These are phyloP conservation scores for Aureobasidium sp. DNA, from an alignment of 2,329 filamentous ascomycete genomes.

Conservation along the genomic window DNA sequence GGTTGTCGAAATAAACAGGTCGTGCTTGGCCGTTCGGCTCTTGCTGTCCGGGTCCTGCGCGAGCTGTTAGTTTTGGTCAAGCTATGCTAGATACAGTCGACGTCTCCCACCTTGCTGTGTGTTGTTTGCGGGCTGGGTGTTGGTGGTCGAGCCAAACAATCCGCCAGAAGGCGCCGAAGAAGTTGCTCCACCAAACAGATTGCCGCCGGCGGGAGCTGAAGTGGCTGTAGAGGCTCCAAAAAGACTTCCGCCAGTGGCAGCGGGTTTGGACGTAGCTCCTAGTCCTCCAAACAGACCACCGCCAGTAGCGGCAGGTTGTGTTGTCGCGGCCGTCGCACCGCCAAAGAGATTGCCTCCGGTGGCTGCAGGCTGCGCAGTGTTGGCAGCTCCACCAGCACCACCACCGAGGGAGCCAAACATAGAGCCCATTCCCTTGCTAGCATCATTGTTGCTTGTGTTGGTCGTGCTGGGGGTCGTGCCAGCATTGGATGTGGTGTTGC, in stretches of 20 bases:
- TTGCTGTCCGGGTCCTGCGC: constrained; percentile 24
- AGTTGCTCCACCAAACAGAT: constrained; percentile 13
- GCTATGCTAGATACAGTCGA: not conserved
- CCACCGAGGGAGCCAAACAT: no score
- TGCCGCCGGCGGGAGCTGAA: not conserved
- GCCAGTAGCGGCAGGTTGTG: not conserved
- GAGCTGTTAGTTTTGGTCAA: not conserved
- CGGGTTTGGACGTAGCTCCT: constrained; percentile 10
- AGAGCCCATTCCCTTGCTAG: no score
- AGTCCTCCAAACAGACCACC: constrained; percentile 13
- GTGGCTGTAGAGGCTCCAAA: not conserved
- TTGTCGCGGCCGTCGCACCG: not conserved
- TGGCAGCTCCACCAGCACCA: not conserved
- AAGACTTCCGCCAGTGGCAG: constrained; percentile 15
- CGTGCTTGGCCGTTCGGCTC: constrained; percentile 31
- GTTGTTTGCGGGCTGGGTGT: constrained; percentile 12
- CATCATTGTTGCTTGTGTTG: constrained; percentile 18
- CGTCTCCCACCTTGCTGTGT: not conserved
- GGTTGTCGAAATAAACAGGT: constrained; percentile 57
- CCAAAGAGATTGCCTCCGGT: not conserved
- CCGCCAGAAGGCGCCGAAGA: not conserved
- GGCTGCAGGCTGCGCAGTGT: not conserved
- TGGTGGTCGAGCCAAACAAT: not conserved
- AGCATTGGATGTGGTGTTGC: not conserved
- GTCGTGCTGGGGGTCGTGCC: constrained; percentile 10